Base-by-base conservation (phyloP, 176 grass and related monocot genomes). In the Cenchrus purpureus region DNA sequence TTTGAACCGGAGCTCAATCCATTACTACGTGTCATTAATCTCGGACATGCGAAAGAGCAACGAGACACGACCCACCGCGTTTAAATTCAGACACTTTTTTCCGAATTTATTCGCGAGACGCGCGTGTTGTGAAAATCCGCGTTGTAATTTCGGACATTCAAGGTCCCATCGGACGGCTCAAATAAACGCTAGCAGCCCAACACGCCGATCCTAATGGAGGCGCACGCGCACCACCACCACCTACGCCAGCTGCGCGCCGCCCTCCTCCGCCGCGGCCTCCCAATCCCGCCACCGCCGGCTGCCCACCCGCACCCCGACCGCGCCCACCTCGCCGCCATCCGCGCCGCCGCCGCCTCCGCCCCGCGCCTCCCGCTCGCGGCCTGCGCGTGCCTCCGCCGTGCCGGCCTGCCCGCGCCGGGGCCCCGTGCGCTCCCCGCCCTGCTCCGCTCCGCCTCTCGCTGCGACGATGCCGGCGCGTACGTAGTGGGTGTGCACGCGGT, bases 231-330 rank as follows among this genome's bases (percentile, higher is more conserved):
- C 56, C n/a, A 43, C 56, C n/a, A 43, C 55, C 92, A 91, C 71
- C 73, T 83, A 14, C 82, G 86, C 25, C 87, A 98, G 85, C 86
- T 98, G 71, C 95, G 85, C 68, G 89, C 87, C 19, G 91, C 90
- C 50, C 85, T 98, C 71, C 85, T 98, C 84, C 92, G 88, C 45
- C 87, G 86, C 40, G 71, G 85, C 65, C 63, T 81, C 80, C 73
- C 77, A 52, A 79, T 77, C 73, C 67, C 59, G 20, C 28, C 82
- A 49, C 67, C 48, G 37, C 78, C 82, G 61, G 59, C 79, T 12
- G 43, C 60, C 43, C 14, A 69, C 79, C 77, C 71, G 10, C 29
- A 95, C 15, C 73, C 82, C 12, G 86, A 95, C 22, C 87, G 93
- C 28, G 32, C 64, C 8, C 68, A 88, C 79, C 74, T 89, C 8